Evolutionary conservation across 176 grass and related monocot species (phyloP), one percentile per base, ranked within the genome.

Genomic region (Phoenix roebelenii): DNA sequence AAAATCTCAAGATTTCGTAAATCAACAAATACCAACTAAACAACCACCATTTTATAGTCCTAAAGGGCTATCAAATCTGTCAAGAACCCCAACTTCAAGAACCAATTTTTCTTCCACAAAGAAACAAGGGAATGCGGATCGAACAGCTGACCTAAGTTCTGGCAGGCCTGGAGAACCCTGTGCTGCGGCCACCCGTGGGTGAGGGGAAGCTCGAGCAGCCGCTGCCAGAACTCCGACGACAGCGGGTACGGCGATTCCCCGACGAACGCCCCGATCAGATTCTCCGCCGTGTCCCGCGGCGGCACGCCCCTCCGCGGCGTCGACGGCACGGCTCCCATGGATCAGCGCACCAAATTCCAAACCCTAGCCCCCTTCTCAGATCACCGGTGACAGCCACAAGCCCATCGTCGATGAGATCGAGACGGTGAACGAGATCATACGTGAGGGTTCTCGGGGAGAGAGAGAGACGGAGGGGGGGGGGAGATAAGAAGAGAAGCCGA

Each of bases 141-240:
- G 35, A 44, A 44, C 3, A 12, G 72, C 87, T 77, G 30, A 98
- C 93, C 93, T 50, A 92, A 98, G 29, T 85, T 76, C 64, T 79
- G 78, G 55, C 93, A 98, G 16, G 87, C 93, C 76, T 92, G 79
- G 75, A 98, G 85, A 35, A 98, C 93, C 32, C 87, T 87, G 39
- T 92, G 74, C 26, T 85, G 81, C 52, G 93, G 93, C 87, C 93
- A 98, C 72, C 88, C 84, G 62, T 74, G 82, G 55, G 88, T 80
- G 67, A 98, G 84, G 39, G 93, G 93, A 66, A 98, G 79, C 80
- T 92, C 78, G 25, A 98, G 87, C 68, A 92, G 87, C 73, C 89
- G 79, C 59, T 58, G 78, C 93, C 93, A 98, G 84, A 98, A 92
- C 76, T 92, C 93, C 39, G 87, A 92, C 55, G 84, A 83, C 78